Conservation (phyloP, 2,329 filamentous ascomycete genomes). For the Cladosporium sp. region DNA sequence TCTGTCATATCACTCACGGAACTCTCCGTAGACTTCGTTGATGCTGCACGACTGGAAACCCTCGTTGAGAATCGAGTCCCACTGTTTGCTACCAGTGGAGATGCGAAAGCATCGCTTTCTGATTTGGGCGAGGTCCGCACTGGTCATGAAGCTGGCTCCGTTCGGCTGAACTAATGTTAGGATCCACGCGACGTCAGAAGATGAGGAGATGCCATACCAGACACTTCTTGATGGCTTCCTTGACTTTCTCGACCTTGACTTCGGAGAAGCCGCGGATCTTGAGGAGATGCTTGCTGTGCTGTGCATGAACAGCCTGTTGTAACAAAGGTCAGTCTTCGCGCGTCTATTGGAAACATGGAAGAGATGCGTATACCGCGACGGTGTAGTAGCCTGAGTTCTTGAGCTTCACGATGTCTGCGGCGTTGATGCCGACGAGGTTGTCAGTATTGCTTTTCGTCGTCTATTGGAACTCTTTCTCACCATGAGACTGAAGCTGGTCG, state of each 20-base stretch:
- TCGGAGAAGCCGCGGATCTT: conserved; percentile 70
- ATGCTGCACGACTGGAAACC: conserved; percentile 69
- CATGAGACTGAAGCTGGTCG: conserved; percentile 62
- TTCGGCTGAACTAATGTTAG: conserved; percentile 43
- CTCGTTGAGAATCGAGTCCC: conserved; percentile 61
- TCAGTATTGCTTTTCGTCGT: not conserved
- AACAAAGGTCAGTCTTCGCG: not conserved
- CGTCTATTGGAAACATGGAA: not conserved
- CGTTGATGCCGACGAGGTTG: conserved; percentile 51
- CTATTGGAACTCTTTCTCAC: conserved; percentile 30
- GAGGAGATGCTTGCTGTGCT: conserved; percentile 56
- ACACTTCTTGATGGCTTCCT: conserved; percentile 61
- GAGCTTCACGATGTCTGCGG: conserved; percentile 62
- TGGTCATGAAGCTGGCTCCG: conserved; percentile 60
- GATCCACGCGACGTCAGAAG: not conserved
- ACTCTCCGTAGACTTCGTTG: conserved; percentile 61
- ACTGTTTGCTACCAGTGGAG: conserved; percentile 66
- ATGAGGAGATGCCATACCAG: conserved; percentile 37
- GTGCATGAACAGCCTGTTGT: conserved; percentile 55
- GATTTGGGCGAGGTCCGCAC: conserved; percentile 59
- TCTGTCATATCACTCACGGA: conserved; percentile 31
- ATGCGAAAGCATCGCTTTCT: conserved; percentile 62
- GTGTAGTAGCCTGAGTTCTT: conserved; percentile 62
- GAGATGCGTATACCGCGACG: conserved; percentile 49
- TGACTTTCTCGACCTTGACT: conserved; percentile 67